Percentiles rank a stretch among this genome's conserved stretches.
These are phyloP conservation scores for Chamaenerion angustifolium DNA, from an alignment of 345 rosid species.

Conservation along the genomic window DNA sequence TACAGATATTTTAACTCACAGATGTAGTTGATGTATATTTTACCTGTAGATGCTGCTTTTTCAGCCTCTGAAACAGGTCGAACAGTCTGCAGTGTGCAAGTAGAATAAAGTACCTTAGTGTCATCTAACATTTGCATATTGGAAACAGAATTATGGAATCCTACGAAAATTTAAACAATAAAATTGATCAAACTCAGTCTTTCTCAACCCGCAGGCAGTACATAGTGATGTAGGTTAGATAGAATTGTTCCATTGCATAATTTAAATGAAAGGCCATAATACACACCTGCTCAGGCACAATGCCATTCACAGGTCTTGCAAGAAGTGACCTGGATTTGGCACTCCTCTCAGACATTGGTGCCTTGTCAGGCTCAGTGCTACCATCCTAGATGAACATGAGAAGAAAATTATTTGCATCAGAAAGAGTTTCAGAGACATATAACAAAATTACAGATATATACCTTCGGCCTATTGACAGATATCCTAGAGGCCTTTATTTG, in stretches of 20 bases:
- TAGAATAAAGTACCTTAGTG: background rate
- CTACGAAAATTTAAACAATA: no score
- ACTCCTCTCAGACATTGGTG: conserved; percentile 49
- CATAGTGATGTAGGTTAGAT: no score
- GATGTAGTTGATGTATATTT: background rate
- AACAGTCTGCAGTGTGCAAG: conserved; percentile 31
- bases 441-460: conserved; percentile 13
- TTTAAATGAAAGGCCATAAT: conserved; percentile 4
- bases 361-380: conserved; percentile 64
- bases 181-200: no score
- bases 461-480: conserved; percentile 56
- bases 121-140: no score
- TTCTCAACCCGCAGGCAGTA: no score
- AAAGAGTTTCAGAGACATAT: background rate
- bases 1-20: no score
- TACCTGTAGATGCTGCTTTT: conserved; percentile 60
- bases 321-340: conserved; percentile 63
- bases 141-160: no score
- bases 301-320: conserved; percentile 80
- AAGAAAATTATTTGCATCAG: background rate
- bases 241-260: background rate
- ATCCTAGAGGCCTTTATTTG: conserved; percentile 58
- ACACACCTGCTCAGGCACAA: conserved; percentile 72
- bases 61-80: conserved; percentile 47
- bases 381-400: conserved; percentile 28